Base-by-base conservation (phyloP, 2,329 filamentous ascomycete species). In the Elsinoe fawcettii region DNA sequence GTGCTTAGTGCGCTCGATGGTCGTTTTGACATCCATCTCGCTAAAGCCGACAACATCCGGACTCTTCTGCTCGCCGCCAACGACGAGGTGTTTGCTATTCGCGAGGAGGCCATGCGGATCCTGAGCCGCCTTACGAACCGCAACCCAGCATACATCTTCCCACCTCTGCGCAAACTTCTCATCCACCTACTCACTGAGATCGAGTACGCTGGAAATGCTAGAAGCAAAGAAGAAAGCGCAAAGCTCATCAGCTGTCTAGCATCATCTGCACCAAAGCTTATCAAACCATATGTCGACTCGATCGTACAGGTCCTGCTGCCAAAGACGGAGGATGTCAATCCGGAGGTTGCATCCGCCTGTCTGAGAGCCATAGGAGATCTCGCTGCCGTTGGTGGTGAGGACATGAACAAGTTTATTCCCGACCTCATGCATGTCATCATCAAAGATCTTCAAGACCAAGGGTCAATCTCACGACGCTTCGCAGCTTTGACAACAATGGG, bases 111-210 rank as follows among this genome's bases (percentile, higher is more conserved):
- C 7, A 96, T 99, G 66, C 87, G 89, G 16, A 96, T 99, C 63
- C 96, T 99, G 65, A 95, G 93, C 30, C 89, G 95, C 11, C 77
- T 99, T 58, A 95, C 93, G 0, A 82, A 83, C 55, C 86, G 90
- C 63, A 99, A 99, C 63, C 95, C 93, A 1, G 95, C 95, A 58
- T 99, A 99, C 71, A 91, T 99, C 63, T 95, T 99, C 66, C 93
- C 95, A 1, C 95, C 93, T 0, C 73, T 99, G 37, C 87, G 93
- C 61, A 99, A 99, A 72, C 87, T 95, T 5, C 82, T 99, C 23
- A 91, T 99, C 59, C 95, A 99, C 71, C 85, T 99, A 71, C 80
- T 99, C 60, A 99, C 93, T 0, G 92, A 96, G 66, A 86, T 99
- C 20, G 91, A 96, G 65, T 97, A 96, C 66, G 95, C 93, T 5